These are phyloP conservation scores for Fusarium longipes DNA, from an alignment of 2,329 filamentous ascomycete genomes.

Conservation along the genomic window DNA sequence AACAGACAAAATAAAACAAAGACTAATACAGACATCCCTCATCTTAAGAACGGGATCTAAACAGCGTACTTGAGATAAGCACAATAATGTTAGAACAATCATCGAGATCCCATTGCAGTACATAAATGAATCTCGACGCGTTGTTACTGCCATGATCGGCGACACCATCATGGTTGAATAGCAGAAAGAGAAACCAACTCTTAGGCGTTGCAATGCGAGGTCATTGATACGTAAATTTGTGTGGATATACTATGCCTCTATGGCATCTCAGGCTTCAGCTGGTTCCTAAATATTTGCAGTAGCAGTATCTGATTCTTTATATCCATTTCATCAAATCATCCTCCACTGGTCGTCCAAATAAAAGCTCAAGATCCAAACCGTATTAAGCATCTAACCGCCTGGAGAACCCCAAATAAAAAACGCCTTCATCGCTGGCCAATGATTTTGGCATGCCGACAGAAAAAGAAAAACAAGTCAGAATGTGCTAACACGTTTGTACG, in stretches of 20 bases:
- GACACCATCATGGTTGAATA: neutral
- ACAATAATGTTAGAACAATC: neutral
- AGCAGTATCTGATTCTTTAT: conserved; percentile 7
- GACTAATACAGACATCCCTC: neutral
- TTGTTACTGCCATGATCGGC: too few species aligned
- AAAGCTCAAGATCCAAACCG: conserved; percentile 12
- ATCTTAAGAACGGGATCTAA: neutral
- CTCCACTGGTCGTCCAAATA: neutral
- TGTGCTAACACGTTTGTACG: conserved; percentile 5
- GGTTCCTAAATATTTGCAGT: conserved; percentile 8
- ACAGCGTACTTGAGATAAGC: neutral
- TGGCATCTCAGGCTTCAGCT: conserved; percentile 9
- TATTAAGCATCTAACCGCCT: conserved; percentile 3
- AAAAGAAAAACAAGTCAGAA: conserved; percentile 1
- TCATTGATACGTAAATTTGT: conserved; percentile 25
- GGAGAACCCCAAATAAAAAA: conserved; percentile 25
- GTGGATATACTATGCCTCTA: conserved; percentile 11
- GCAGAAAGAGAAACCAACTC: neutral
- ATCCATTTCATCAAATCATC: conserved; percentile 7
- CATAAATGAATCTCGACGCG: neutral
- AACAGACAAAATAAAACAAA: neutral
- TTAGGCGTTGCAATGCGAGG: neutral
- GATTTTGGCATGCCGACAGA: conserved; percentile 24
- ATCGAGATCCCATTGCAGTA: neutral
- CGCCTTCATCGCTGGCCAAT: conserved; percentile 28